Percentiles rank a stretch among this genome's conserved stretches.
phyloP scores from a whole-genome alignment of 2,329 filamentous ascomycete genomes.

The Epichloe sp. region DNA sequence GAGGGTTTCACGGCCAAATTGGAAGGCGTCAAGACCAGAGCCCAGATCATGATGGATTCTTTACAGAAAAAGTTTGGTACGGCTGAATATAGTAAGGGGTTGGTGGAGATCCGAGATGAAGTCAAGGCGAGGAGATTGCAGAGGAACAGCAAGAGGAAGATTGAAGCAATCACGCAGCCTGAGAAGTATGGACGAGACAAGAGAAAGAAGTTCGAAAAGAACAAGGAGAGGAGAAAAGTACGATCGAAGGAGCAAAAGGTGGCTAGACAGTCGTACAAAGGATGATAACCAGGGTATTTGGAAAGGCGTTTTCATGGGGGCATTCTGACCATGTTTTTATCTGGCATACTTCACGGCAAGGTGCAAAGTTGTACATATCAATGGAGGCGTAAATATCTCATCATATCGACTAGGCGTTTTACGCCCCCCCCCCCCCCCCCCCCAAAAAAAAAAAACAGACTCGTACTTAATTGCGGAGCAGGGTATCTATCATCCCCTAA shows the following conservation, averaged over 20 bases:
- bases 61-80: constrained; percentile 78
- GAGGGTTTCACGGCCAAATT: constrained; percentile 55
- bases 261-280: constrained; percentile 56
- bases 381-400: neutral
- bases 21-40: constrained; percentile 56
- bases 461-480: neutral
- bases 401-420: neutral
- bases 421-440: too few relatives aligned
- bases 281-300: constrained; percentile 18
- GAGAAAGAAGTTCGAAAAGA: constrained; percentile 70
- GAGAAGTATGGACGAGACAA: constrained; percentile 69
- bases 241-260: constrained; percentile 61
- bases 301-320: constrained; percentile 13
- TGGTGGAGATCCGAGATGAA: constrained; percentile 59
- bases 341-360: neutral
- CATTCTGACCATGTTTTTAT: neutral
- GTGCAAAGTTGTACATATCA: neutral
- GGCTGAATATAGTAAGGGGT: constrained; percentile 59
- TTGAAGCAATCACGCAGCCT: constrained; percentile 73
- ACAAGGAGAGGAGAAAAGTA: constrained; percentile 71
- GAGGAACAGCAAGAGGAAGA: constrained; percentile 71
- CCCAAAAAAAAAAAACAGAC: neutral
- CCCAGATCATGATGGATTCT: constrained; percentile 65
- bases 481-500: neutral
- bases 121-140: constrained; percentile 61